Percentiles rank a stretch among this genome's conserved stretches.
These are phyloP conservation scores for Chenopodium quinoa DNA, from an alignment of 148 eudicot species.

Conservation along the genomic window DNA sequence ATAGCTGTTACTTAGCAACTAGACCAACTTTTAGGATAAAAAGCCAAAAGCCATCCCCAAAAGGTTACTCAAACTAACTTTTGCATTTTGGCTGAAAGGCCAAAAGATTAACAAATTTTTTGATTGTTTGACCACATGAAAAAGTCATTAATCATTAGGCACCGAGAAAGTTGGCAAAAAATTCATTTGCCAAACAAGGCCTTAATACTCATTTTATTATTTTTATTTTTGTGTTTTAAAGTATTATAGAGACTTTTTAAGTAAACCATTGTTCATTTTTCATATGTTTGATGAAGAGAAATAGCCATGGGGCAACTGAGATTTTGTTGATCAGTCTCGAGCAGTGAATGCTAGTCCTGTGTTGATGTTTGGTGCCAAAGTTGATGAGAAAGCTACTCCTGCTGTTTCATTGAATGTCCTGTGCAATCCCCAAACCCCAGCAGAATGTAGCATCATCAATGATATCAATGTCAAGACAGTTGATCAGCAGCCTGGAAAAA, in stretches of 20 bases:
- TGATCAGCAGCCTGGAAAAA: slow-evolving; percentile 38
- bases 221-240: background rate
- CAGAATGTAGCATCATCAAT: slow-evolving; percentile 40
- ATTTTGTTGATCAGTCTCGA: slow-evolving; percentile 48
- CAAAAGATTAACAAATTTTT: background rate
- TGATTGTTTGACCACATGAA: background rate
- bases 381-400: slow-evolving; percentile 41
- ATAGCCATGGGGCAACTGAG: slow-evolving; percentile 45
- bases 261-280: background rate
- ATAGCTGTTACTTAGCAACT: background rate
- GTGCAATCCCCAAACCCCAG: slow-evolving; percentile 34
- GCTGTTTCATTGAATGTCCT: slow-evolving; percentile 35
- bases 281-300: slow-evolving; percentile 38
- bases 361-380: slow-evolving; percentile 46
- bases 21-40: no score
- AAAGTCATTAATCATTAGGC: background rate
- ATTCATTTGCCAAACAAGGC: background rate
- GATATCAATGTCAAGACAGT: slow-evolving; percentile 38
- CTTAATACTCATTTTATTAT: no score
- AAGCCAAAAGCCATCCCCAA: background rate
- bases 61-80: background rate
- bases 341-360: slow-evolving; percentile 38
- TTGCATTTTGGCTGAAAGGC: background rate
- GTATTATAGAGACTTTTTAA: background rate
- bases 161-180: background rate